Conservation (phyloP, 2,329 filamentous ascomycete genomes). For the Acarospora socialis region DNA sequence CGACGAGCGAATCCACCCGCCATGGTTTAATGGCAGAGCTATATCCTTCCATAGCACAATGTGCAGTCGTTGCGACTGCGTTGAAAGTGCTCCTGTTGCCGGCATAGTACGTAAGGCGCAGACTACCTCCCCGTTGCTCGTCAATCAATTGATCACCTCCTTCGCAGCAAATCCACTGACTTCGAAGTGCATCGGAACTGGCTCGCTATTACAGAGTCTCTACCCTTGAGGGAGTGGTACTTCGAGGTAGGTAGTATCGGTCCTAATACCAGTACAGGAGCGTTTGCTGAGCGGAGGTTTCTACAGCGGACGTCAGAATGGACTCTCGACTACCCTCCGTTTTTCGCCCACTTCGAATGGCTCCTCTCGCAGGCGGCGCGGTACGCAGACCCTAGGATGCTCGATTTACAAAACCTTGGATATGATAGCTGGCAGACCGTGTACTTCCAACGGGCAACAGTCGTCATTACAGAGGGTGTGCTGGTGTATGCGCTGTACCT, state of each 20-base stretch:
- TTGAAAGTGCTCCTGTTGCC: conserved; percentile 89
- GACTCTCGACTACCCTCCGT: conserved; percentile 97
- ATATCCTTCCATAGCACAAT: conserved; percentile 80
- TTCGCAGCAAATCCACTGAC: conserved; percentile 81
- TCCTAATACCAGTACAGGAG: too few species aligned
- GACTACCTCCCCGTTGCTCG: conserved; percentile 3
- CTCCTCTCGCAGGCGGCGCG: conserved; percentile 65
- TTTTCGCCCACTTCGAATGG: conserved; percentile 98
- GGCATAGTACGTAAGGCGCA: conserved; percentile 58
- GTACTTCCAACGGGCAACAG: conserved; percentile 82
- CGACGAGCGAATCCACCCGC: conserved; percentile 4
- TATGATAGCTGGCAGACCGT: conserved; percentile 90
- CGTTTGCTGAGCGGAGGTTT: too few species aligned
- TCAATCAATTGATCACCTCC: conserved; percentile 8
- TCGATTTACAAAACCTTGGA: conserved; percentile 63
- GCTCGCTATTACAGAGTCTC: conserved; percentile 86
- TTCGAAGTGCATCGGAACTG: conserved; percentile 99
- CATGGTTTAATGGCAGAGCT: conserved; percentile 52
- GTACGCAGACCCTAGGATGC: conserved; percentile 66
- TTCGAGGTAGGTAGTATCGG: conserved; percentile 48
- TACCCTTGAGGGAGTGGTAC: conserved; percentile 85
- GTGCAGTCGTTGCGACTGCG: conserved; percentile 69
- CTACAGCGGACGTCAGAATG: conserved; percentile 81
- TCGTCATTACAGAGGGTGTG: conserved; percentile 72
- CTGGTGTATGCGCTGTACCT: conserved; percentile 69